Evolutionary conservation across 306 rosid genomes (phyloP).

Genomic region (Prunus mira): DNA sequence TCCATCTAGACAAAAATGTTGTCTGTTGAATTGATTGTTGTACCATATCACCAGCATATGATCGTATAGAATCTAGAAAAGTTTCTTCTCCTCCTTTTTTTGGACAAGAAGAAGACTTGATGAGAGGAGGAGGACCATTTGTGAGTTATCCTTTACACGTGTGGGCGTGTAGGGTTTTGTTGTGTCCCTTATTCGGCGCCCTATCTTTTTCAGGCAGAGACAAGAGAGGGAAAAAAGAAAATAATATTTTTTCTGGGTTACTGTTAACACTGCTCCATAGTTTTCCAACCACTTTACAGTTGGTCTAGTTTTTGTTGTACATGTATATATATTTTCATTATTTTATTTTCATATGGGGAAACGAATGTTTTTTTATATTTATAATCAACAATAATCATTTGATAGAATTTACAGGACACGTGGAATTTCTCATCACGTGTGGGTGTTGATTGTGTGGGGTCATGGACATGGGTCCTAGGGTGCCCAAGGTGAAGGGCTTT

Average conservation of each 20-base stretch:
- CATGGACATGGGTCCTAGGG: neutral
- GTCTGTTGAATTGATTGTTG: too few relatives aligned
- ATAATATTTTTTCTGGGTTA: neutral
- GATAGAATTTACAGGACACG: neutral
- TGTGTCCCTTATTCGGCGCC: neutral
- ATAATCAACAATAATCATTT: slow-evolving; percentile 1
- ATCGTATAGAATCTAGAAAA: too few relatives aligned
- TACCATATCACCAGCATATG: too few relatives aligned
- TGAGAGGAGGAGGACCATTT: neutral
- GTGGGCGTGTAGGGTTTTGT: neutral
- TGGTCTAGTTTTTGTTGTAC: neutral
- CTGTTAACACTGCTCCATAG: neutral
- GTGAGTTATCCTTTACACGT: neutral
- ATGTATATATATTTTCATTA: neutral
- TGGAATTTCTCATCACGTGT: neutral
- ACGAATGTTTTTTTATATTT: neutral
- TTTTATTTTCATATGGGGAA: neutral
- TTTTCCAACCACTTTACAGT: slow-evolving; percentile 8
- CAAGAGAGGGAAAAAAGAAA: neutral
- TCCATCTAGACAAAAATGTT: too few relatives aligned
- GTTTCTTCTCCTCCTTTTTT: too few relatives aligned
- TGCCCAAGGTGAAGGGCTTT: neutral
- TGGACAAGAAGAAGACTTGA: too few relatives aligned
- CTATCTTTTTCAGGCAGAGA: neutral
- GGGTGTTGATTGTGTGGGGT: neutral